Evolutionary conservation across 2,329 filamentous ascomycete species (phyloP).

Genomic region (Aphanoascus verrucosus): DNA sequence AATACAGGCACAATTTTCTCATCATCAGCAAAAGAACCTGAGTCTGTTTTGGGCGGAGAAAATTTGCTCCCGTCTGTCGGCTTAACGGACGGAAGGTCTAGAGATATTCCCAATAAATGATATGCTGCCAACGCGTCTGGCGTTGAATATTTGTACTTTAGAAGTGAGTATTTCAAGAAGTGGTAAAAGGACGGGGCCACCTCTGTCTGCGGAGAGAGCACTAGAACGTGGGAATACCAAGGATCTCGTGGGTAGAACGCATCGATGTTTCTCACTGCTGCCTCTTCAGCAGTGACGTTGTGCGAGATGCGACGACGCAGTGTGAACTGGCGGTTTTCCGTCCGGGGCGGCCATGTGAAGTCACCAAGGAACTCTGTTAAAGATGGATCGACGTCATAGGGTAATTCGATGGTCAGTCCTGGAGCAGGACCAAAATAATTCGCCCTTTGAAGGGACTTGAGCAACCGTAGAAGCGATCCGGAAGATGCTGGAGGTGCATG

Average conservation of each 20-base stretch:
- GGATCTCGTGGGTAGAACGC: slow-evolving; percentile 70
- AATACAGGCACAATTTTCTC: slow-evolving; percentile 47
- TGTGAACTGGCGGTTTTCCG: slow-evolving; percentile 45
- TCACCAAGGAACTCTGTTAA: slow-evolving; percentile 52
- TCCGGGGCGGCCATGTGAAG: slow-evolving; percentile 57
- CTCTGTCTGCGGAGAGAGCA: slow-evolving; percentile 72
- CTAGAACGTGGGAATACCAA: slow-evolving; percentile 60
- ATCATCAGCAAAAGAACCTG: neutral
- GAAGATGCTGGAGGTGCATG: slow-evolving; percentile 61
- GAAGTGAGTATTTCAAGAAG: slow-evolving; percentile 65
- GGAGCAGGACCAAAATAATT: slow-evolving; percentile 65
- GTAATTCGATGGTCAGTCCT: slow-evolving; percentile 74
- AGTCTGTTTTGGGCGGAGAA: slow-evolving; percentile 30
- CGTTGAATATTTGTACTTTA: slow-evolving; percentile 67
- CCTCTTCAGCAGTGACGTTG: slow-evolving; percentile 55
- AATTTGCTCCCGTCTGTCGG: slow-evolving; percentile 48
- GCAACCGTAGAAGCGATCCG: slow-evolving; percentile 63
- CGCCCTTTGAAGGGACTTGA: slow-evolving; percentile 62
- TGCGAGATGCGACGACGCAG: slow-evolving; percentile 63
- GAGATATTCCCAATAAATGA: slow-evolving; percentile 64
- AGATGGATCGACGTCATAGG: slow-evolving; percentile 55
- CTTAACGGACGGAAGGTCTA: slow-evolving; percentile 55
- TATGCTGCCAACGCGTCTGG: slow-evolving; percentile 36
- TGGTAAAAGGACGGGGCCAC: slow-evolving; percentile 74
- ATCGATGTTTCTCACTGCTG: slow-evolving; percentile 66